Percentiles rank a stretch among this genome's conserved stretches.
phyloP scores from a whole-genome alignment of 768 basidiomycete species.

The Leccinum subtestaceum region DNA sequence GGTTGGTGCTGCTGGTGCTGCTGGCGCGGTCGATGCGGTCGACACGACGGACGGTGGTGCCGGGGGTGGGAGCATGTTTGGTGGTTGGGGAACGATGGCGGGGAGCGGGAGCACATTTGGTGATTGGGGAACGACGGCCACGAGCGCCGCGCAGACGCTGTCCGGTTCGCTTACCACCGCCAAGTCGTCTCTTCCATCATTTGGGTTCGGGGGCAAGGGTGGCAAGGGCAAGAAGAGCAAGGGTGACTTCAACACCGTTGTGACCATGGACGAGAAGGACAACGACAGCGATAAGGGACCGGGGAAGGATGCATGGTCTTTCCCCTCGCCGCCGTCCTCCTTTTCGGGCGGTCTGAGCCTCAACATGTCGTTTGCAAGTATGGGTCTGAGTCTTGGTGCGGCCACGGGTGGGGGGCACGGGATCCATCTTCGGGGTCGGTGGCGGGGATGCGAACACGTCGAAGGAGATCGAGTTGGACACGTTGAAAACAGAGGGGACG shows the following conservation, averaged over 20 bases:
- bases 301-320: not conserved
- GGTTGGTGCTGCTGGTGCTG: too few relatives aligned
- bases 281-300: not conserved
- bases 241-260: not conserved
- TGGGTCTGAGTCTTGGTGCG: too few relatives aligned
- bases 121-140: not conserved
- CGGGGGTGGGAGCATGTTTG: not conserved
- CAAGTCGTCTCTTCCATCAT: not conserved
- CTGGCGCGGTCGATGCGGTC: not conserved
- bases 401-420: not conserved
- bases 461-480: slow-evolving; percentile 3
- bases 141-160: not conserved
- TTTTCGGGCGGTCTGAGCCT: not conserved
- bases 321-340: not conserved
- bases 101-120: not conserved
- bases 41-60: not conserved
- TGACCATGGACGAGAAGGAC: not conserved
- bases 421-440: slow-evolving; percentile 4
- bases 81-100: not conserved
- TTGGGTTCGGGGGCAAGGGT: not conserved
- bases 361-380: not conserved
- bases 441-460: not conserved
- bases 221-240: not conserved
- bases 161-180: not conserved
- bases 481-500: not conserved